These are phyloP conservation scores for Agrocybe chaxingu DNA, from an alignment of 768 basidiomycete genomes.

Conservation along the genomic window DNA sequence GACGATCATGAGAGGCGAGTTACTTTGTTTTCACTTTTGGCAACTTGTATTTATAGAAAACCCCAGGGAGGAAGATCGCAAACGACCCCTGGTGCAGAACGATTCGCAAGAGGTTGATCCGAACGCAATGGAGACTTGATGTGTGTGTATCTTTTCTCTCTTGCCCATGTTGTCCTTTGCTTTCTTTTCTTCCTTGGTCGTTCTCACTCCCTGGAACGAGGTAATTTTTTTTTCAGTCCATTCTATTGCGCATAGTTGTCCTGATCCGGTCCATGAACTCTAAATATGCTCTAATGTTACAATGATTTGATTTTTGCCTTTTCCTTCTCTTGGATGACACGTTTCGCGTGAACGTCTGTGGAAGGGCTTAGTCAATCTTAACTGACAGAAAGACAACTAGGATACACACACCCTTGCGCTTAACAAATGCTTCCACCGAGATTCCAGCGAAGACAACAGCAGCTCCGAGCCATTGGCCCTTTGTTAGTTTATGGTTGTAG, in stretches of 20 bases:
- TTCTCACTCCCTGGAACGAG: constrained; percentile 5
- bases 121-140: constrained; percentile 49
- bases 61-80: constrained; percentile 42
- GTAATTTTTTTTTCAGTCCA: not conserved
- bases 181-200: not conserved
- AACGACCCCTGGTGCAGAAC: constrained; percentile 39
- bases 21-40: not conserved
- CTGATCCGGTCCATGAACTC: constrained; percentile 10
- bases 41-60: constrained; percentile 2
- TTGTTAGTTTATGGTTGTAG: constrained; percentile 81
- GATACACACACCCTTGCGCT: constrained; percentile 67
- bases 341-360: constrained; percentile 79
- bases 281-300: constrained; percentile 36
- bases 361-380: constrained; percentile 2
- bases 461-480: constrained; percentile 92
- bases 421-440: constrained; percentile 88
- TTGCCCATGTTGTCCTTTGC: constrained; percentile 4
- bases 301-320: constrained; percentile 79
- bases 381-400: constrained; percentile 5
- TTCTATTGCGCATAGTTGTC: not conserved
- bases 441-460: constrained; percentile 94
- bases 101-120: constrained; percentile 33
- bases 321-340: constrained; percentile 78
- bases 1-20: constrained; percentile 42
- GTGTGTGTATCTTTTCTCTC: constrained; percentile 5